Conservation (phyloP, 345 rosid species). For the Eucalyptus erythrocorys region DNA sequence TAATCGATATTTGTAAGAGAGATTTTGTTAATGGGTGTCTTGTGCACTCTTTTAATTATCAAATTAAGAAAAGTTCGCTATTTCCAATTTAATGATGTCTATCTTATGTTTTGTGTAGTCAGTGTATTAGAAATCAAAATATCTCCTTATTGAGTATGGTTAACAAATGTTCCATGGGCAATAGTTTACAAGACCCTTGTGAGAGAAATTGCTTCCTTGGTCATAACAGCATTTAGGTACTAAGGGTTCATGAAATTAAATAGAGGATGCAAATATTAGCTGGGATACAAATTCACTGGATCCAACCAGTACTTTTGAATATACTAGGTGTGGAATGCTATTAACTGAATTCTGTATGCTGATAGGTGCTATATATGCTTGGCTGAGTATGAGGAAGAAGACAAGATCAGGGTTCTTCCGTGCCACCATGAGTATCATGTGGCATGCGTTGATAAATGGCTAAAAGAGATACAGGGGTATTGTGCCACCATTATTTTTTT, state of each 20-base stretch:
- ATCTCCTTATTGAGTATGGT: not conserved
- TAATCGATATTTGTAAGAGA: not conserved
- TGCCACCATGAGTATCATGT: constrained; percentile 78
- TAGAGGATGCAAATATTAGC: not conserved
- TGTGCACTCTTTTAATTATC: not conserved
- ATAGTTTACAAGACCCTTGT: not conserved
- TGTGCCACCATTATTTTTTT: constrained; percentile 3
- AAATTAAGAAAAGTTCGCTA: not conserved
- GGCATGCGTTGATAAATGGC: constrained; percentile 78
- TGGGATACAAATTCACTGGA: not conserved
- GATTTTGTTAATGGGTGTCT: not conserved
- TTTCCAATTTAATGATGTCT: not conserved
- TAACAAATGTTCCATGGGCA: not conserved
- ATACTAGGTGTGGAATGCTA: not conserved
- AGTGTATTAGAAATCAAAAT: not conserved
- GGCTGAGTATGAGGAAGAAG: constrained; percentile 60
- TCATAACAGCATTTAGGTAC: not conserved
- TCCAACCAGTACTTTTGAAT: not conserved
- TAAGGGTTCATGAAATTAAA: not conserved
- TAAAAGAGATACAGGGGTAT: constrained; percentile 79
- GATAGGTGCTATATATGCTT: constrained; percentile 66
- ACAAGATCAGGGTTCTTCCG: constrained; percentile 62
- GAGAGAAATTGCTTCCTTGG: not conserved
- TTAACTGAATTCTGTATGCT: not conserved
- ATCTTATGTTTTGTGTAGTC: not conserved